phyloP scores from a whole-genome alignment of 139 green algal species.

The Mesotaenium endlicherianum region DNA sequence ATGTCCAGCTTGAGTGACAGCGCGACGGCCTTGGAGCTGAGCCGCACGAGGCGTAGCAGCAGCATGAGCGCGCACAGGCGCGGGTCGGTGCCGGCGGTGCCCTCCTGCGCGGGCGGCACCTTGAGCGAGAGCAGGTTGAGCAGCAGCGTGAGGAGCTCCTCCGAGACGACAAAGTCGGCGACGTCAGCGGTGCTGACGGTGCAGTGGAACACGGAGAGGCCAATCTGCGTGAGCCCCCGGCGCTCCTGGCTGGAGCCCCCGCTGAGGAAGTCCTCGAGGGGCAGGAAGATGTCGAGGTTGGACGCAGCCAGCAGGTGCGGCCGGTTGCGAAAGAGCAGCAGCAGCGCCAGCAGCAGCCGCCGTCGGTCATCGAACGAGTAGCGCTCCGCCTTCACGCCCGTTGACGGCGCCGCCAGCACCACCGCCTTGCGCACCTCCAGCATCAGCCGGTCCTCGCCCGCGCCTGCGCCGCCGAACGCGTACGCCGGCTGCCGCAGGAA shows the following conservation, averaged over 20 bases:
- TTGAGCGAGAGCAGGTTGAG: constrained; percentile 2
- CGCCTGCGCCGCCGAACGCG: background rate
- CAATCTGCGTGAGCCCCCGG: constrained; percentile 7
- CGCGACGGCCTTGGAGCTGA: constrained; percentile 26
- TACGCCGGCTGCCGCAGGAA: constrained; percentile 37
- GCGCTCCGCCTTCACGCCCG: background rate
- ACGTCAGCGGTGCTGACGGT: constrained; percentile 15
- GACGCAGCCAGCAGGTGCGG: constrained; percentile 21
- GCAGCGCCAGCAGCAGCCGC: constrained; percentile 41
- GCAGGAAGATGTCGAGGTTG: constrained; percentile 46
- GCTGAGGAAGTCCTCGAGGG: constrained; percentile 39
- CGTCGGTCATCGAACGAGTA: constrained; percentile 38
- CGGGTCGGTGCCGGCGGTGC: constrained; percentile 19
- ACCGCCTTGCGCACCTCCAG: constrained; percentile 36
- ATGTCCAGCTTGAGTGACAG: background rate
- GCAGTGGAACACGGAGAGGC: constrained; percentile 31
- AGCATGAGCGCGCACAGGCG: constrained; percentile 33
- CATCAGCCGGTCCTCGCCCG: constrained; percentile 18
- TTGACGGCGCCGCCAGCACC: constrained; percentile 16
- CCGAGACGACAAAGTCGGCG: constrained; percentile 23
- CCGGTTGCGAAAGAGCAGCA: constrained; percentile 26
- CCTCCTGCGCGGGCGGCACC: background rate
- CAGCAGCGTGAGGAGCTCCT: constrained; percentile 15
- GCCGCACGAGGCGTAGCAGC: constrained; percentile 1
- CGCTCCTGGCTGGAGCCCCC: constrained; percentile 25